phyloP scores from a whole-genome alignment of 768 basidiomycete genomes.

The Mycena maculata region DNA sequence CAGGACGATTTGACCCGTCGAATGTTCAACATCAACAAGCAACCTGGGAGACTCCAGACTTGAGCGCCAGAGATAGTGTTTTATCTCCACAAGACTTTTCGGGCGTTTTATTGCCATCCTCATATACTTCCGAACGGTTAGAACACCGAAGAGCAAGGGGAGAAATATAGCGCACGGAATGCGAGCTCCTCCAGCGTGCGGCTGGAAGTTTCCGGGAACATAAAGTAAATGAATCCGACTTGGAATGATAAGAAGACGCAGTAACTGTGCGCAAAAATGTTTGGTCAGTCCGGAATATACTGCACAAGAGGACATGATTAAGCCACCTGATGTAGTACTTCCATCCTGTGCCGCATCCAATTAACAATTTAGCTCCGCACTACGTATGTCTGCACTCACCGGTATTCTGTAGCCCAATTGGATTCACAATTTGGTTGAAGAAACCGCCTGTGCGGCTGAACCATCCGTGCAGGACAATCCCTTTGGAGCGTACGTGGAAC shows the following conservation, averaged over 20 bases:
- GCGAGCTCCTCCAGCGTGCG: slow-evolving; percentile 25
- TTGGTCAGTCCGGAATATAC: neutral
- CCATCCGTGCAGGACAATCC: neutral
- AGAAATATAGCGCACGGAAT: slow-evolving; percentile 8
- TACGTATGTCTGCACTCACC: neutral
- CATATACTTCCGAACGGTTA: neutral
- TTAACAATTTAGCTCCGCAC: neutral
- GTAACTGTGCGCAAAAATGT: neutral
- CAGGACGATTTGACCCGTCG: too few relatives aligned
- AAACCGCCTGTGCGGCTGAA: slow-evolving; percentile 1
- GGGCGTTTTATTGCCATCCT: neutral
- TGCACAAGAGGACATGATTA: neutral
- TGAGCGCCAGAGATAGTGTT: too few relatives aligned
- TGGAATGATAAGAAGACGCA: slow-evolving; percentile 2
- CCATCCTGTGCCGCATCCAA: neutral
- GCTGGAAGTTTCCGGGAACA: slow-evolving; percentile 17
- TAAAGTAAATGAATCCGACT: slow-evolving; percentile 14
- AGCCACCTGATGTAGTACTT: slow-evolving; percentile 13
- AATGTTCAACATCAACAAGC: too few relatives aligned
- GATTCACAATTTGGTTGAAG: slow-evolving; percentile 18
- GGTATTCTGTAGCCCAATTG: slow-evolving; percentile 14
- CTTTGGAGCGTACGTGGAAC: slow-evolving; percentile 6
- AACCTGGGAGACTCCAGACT: too few relatives aligned
- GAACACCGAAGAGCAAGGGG: neutral
- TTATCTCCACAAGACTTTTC: too few relatives aligned